phyloP scores from a whole-genome alignment of 2,329 filamentous ascomycete species.

The Aquanectria penicillioides region DNA sequence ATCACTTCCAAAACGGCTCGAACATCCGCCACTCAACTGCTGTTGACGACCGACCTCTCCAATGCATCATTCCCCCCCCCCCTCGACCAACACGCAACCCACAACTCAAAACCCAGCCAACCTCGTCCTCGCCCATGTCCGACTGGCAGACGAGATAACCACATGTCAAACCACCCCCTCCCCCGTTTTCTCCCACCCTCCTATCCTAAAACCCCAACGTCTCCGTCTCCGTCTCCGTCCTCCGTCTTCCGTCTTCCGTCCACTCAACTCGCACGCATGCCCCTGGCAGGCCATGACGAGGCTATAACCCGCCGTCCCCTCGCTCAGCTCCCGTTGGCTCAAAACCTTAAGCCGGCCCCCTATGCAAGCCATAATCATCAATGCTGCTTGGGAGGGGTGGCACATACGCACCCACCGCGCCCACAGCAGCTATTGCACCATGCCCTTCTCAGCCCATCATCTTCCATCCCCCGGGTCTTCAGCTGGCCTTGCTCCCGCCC shows the following conservation, averaged over 20 bases:
- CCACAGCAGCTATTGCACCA: constrained; percentile 6
- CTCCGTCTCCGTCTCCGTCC: too few relatives aligned
- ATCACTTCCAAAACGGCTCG: neutral
- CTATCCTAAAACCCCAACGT: too few relatives aligned
- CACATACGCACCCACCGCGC: constrained; percentile 4
- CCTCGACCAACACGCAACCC: neutral
- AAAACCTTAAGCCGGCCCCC: neutral
- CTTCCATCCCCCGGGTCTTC: constrained; percentile 13
- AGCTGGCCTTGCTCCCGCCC: constrained; percentile 8
- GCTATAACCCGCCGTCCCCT: neutral
- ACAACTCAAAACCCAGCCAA: neutral
- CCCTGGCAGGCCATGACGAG: neutral
- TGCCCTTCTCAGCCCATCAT: constrained; percentile 14
- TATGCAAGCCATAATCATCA: constrained; percentile 20
- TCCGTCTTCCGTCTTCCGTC: too few relatives aligned
- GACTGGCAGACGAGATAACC: constrained; percentile 7
- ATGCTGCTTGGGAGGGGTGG: neutral
- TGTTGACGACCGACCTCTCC: too few relatives aligned
- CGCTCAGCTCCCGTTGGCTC: neutral
- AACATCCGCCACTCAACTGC: neutral
- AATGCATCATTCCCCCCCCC: too few relatives aligned
- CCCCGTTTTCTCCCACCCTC: too few relatives aligned
- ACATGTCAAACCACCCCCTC: constrained; percentile 10
- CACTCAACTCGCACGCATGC: constrained; percentile 2
- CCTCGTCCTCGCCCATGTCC: neutral